A percentile compares a stretch with the other conserved stretches of the same genome.
Evolutionary conservation across 305 asterid genomes (phyloP).

Genomic region (Lippia alba): DNA sequence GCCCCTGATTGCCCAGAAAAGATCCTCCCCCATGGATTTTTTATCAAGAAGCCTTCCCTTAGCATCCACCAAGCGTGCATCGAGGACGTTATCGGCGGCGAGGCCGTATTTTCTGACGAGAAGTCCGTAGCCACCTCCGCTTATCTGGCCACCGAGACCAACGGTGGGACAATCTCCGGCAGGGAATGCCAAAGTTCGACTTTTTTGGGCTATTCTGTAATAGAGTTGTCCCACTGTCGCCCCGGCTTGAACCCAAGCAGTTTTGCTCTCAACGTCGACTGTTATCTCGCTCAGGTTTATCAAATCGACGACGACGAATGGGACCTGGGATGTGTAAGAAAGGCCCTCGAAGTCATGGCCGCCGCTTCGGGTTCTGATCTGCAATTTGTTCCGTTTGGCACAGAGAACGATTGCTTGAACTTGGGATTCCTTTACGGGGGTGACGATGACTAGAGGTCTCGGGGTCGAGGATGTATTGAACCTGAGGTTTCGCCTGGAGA

Average conservation of each 20-base stretch:
- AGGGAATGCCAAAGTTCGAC: constrained; percentile 23
- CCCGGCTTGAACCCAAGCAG: constrained; percentile 30
- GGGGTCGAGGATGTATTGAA: constrained; percentile 19
- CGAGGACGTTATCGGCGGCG: constrained; percentile 15
- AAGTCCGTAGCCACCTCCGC: constrained; percentile 2
- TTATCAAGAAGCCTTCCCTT: not conserved
- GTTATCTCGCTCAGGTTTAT: constrained; percentile 17
- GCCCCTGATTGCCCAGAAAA: constrained; percentile 24
- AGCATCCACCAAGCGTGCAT: constrained; percentile 11
- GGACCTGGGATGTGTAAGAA: constrained; percentile 18
- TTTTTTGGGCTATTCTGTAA: constrained; percentile 16
- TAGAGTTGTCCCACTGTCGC: constrained; percentile 26
- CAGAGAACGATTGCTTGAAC: constrained; percentile 15
- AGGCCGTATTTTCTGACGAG: constrained; percentile 25
- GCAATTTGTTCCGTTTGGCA: constrained; percentile 21
- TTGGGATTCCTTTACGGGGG: constrained; percentile 21
- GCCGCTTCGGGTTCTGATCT: constrained; percentile 26
- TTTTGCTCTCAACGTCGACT: constrained; percentile 23
- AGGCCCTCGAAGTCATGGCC: constrained; percentile 35
- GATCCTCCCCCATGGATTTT: constrained; percentile 13
- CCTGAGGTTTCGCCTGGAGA: constrained; percentile 14
- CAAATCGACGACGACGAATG: constrained; percentile 24
- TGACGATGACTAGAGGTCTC: constrained; percentile 18
- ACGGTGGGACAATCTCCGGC: constrained; percentile 19
- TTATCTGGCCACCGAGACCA: too few species aligned